These are phyloP conservation scores for Diplotaxis tenuifolia DNA, from an alignment of 345 rosid species.

Conservation along the genomic window DNA sequence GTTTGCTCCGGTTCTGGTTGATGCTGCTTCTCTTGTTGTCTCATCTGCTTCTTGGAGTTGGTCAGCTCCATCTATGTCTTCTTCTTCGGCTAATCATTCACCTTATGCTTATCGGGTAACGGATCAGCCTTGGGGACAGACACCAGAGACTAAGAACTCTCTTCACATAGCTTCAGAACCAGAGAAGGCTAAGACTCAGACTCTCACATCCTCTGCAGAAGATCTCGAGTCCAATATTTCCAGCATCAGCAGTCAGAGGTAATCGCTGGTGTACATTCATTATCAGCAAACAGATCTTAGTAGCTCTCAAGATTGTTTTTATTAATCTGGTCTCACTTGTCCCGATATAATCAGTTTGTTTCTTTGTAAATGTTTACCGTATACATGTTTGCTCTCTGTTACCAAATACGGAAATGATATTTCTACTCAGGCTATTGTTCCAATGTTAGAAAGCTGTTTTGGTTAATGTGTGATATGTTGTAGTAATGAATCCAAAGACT, in stretches of 20 bases:
- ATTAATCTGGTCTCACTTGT: background rate
- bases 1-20: constrained; percentile 35
- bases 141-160: constrained; percentile 27
- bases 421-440: background rate
- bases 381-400: background rate
- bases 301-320: constrained; percentile 11
- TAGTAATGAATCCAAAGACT: background rate
- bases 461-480: background rate
- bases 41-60: constrained; percentile 31
- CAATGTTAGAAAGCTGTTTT: background rate
- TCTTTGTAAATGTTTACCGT: background rate
- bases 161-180: constrained; percentile 23
- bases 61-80: constrained; percentile 26
- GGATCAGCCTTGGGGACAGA: constrained; percentile 37
- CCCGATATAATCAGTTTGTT: constrained; percentile 3
- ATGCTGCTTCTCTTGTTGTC: constrained; percentile 26
- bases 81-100: constrained; percentile 26
- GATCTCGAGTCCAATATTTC: constrained; percentile 13
- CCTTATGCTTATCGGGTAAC: constrained; percentile 16
- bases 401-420: background rate
- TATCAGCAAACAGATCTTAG: background rate
- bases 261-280: constrained; percentile 1
- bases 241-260: constrained; percentile 16
- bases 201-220: constrained; percentile 1
- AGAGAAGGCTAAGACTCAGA: constrained; percentile 14